phyloP scores from a whole-genome alignment of 1,284 basidiomycete genomes.

The Ustilago trichophora region DNA sequence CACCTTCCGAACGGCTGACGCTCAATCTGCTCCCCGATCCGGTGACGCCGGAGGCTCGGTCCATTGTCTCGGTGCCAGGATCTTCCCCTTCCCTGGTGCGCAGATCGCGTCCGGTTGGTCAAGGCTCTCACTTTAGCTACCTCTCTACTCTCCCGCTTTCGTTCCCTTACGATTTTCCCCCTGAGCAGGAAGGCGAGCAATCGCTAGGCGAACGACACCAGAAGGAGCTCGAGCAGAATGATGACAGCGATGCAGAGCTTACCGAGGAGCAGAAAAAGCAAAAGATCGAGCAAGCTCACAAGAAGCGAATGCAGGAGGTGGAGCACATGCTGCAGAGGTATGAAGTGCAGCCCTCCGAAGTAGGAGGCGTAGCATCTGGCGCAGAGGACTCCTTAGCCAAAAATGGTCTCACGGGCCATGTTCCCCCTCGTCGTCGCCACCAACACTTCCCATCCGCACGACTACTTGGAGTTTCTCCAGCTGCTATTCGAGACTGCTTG shows the following conservation, averaged over 20 bases:
- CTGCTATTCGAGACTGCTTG: slow-evolving; percentile 77
- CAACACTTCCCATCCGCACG: slow-evolving; percentile 57
- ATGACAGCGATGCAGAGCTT: slow-evolving; percentile 22
- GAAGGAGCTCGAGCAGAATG: slow-evolving; percentile 24
- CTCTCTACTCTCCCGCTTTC: slow-evolving; percentile 81
- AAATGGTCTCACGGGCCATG: slow-evolving; percentile 21
- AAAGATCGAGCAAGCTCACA: slow-evolving; percentile 29
- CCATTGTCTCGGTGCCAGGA: slow-evolving; percentile 69
- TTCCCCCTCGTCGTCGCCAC: slow-evolving; percentile 41
- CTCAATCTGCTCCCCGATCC: slow-evolving; percentile 78
- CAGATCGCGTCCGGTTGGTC: slow-evolving; percentile 74
- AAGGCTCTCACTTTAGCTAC: slow-evolving; percentile 80
- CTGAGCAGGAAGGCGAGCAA: slow-evolving; percentile 41
- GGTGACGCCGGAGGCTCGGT: slow-evolving; percentile 70
- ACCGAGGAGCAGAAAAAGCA: slow-evolving; percentile 33
- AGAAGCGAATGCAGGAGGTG: slow-evolving; percentile 54
- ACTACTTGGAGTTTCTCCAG: slow-evolving; percentile 75
- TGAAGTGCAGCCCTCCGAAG: slow-evolving; percentile 44
- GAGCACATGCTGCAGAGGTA: slow-evolving; percentile 52
- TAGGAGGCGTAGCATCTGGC: neutral
- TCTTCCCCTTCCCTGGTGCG: slow-evolving; percentile 70
- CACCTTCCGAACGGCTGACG: slow-evolving; percentile 73
- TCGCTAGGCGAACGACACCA: slow-evolving; percentile 43
- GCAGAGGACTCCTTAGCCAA: neutral
- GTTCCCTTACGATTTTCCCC: slow-evolving; percentile 82